Evolutionary conservation across 1,284 basidiomycete genomes (phyloP).

Genomic region (Ustilago shanxiensis): DNA sequence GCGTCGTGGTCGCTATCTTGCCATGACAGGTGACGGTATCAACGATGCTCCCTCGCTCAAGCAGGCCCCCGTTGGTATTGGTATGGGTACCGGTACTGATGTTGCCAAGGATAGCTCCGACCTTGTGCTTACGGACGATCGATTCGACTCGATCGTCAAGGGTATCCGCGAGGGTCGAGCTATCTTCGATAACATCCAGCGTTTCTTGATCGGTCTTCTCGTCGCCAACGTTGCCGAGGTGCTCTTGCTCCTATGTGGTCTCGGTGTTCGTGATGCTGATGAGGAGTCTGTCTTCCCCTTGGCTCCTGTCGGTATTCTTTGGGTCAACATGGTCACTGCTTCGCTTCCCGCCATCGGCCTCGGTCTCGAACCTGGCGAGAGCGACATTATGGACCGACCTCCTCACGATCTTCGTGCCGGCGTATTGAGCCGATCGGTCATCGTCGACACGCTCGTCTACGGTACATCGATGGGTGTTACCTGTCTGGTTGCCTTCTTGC

Average conservation of each 20-base stretch:
- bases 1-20: conserved; percentile 50
- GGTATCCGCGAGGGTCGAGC: conserved; percentile 62
- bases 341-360: conserved; percentile 64
- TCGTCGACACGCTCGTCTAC: conserved; percentile 64
- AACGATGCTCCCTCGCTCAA: conserved; percentile 76
- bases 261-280: conserved; percentile 59
- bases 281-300: conserved; percentile 62
- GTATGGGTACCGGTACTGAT: conserved; percentile 81
- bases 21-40: conserved; percentile 73
- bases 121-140: conserved; percentile 65
- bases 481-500: conserved; percentile 61
- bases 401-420: conserved; percentile 59
- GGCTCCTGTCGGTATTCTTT: conserved; percentile 63
- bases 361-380: conserved; percentile 58
- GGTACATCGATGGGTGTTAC: conserved; percentile 60
- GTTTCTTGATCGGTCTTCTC: conserved; percentile 62
- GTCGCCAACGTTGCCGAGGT: conserved; percentile 66
- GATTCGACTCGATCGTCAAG: conserved; percentile 62
- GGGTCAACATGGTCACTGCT: conserved; percentile 63
- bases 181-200: conserved; percentile 66
- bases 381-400: conserved; percentile 60
- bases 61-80: conserved; percentile 74
- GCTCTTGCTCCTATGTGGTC: conserved; percentile 61
- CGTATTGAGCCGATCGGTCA: conserved; percentile 59
- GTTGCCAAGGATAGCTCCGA: conserved; percentile 76